Evolutionary conservation across 2,329 filamentous ascomycete genomes (phyloP), one percentile per base, ranked within the genome.

Genomic region (Rhinocladiella mackenziei): DNA sequence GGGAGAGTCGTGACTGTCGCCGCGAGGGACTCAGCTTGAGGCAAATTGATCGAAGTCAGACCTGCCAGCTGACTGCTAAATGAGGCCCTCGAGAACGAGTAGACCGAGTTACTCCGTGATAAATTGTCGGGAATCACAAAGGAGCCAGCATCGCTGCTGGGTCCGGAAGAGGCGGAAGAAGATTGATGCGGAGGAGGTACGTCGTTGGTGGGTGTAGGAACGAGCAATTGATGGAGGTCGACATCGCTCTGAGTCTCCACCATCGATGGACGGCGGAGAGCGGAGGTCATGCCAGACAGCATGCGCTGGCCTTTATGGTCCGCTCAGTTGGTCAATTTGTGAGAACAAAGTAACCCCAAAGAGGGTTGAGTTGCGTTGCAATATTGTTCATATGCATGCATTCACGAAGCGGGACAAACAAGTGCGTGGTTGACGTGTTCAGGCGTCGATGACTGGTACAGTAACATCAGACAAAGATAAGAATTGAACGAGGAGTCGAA

Each of bases 61-160:
- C 96, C 89, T 35, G 87, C 86, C 40, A 97, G 79, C 65, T 97
- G 92, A 58, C 86, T 94, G 52, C 88, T 86, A 64, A 98, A 95
- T 5, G 91, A 96, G 23, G 84, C 85, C 32, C 91, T 81, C 2
- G 89, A 95, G 46, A 98, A 77, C 1, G 92, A 95, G 66, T 94
- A 96, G 56, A 97, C 89, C 25, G 91, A 97, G 30, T 86, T 86
- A 3, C 89, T 76, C 9, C 89, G 78, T 15, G 75, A 74, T 5
- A 78, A 62, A 42, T 71, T 64, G 15, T 60, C 56, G 0, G 68
- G 65, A 41, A 70, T 68, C 43, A 70, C 69, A 46, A 68, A 70
- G 2, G 67, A 69, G 39, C 67, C 65, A 3, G 55, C 56, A 49
- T 62, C 55, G 32, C 55, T 57, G 41, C 45, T 48, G 28, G 51